Conservation (phyloP, 129 eudicot genomes). For the Artemisia tridentata region DNA sequence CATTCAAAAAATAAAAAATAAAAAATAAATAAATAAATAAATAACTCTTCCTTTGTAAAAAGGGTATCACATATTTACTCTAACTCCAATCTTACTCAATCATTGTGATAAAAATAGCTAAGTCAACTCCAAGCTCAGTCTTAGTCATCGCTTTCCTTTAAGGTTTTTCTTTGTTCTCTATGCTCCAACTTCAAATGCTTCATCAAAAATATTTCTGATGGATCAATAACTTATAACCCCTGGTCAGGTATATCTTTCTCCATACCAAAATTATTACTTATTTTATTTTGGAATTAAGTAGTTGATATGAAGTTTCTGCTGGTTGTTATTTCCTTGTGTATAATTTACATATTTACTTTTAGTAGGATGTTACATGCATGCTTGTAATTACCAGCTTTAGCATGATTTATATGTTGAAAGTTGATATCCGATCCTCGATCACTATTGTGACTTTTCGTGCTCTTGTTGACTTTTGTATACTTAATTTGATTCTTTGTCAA, state of each 20-base stretch:
- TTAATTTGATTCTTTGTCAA: neutral
- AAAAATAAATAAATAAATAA: too few relatives aligned
- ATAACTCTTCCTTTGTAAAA: too few relatives aligned
- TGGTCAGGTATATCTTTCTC: neutral
- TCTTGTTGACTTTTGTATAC: neutral
- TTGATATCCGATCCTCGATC: neutral
- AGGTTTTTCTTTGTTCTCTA: neutral
- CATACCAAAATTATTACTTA: neutral
- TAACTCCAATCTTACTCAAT: too few relatives aligned
- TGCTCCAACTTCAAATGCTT: neutral
- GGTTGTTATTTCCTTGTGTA: too few relatives aligned
- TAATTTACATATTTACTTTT: too few relatives aligned
- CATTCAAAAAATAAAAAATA: too few relatives aligned
- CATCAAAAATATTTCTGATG: neutral
- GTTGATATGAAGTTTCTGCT: neutral
- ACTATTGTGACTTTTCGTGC: neutral
- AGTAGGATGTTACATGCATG: neutral
- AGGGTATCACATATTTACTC: too few relatives aligned
- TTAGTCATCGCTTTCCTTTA: slow-evolving; percentile 4
- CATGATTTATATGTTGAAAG: neutral
- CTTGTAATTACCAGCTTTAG: neutral
- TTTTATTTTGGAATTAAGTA: neutral
- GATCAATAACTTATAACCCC: neutral
- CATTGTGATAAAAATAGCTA: neutral
- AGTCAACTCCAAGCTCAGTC: slow-evolving; percentile 17